Base-by-base conservation (phyloP, 2,329 filamentous ascomycete species). In the Colletotrichum melonis region DNA sequence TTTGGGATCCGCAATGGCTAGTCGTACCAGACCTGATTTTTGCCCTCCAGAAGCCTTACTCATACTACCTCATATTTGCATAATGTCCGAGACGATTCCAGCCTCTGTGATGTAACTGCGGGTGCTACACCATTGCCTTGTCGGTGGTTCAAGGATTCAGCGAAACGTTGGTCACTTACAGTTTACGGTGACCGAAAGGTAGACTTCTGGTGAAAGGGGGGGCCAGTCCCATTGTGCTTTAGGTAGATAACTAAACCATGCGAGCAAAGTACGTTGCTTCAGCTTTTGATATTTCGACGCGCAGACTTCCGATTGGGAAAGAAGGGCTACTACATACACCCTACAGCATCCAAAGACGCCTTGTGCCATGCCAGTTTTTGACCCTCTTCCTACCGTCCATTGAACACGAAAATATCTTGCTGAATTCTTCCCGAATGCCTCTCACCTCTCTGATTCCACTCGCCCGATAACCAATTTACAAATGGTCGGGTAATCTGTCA, bases 21-120 rank as follows among this genome's bases (percentile, higher is more conserved):
- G 70, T 73, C 67, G 52, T 62, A 65, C 66, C 71, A 71, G 60
- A 73, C 67, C 28, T 73, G 69, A 55, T 73, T 64, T 64, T 38
- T 70, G 58, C 56, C 67, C 55, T 63, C 28, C 46, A 71, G 56
- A 68, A 49, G 42, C 19, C 8, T 22, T 22, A 1, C 8, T 7
- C 42, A 22, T 3, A 49, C 19, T 49, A 11, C 3, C 7, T n/a
- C 2, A 49, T 6, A 7, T 11, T 22, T 49, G 14, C 38, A 19
- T 42, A 0, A 42, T 42, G 38, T 12, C 38, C 32, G 32, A 0
- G 11, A 35, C 1, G 32, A 35, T 11, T 35, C 32, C 11, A 35
- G 32, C 32, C 32, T 35, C 11, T 2, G 38, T 42, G 16, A 42
- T 42, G 6, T 19, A 8, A 42, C 3, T 12, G 38, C 38, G 6